phyloP scores from a whole-genome alignment of 2,329 filamentous ascomycete genomes.

The Verruconis gallopava region DNA sequence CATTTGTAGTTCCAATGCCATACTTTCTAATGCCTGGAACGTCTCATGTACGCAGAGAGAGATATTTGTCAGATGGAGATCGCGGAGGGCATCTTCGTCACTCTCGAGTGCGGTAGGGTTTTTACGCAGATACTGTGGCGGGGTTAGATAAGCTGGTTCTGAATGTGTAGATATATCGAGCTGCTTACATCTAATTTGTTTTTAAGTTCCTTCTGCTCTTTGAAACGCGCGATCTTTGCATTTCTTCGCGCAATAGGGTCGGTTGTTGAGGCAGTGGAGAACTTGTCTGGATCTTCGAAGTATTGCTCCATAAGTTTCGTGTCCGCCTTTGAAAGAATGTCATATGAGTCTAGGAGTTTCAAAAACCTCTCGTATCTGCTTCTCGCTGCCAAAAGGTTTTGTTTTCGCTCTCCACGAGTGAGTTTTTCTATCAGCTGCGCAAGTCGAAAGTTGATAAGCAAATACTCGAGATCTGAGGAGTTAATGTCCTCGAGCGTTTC shows the following conservation, averaged over 20 bases:
- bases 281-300: slow-evolving; percentile 55
- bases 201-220: slow-evolving; percentile 74
- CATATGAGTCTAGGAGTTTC: slow-evolving; percentile 64
- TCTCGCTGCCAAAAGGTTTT: slow-evolving; percentile 49
- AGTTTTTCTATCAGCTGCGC: slow-evolving; percentile 67
- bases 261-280: slow-evolving; percentile 57
- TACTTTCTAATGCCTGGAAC: slow-evolving; percentile 76
- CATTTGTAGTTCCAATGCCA: slow-evolving; percentile 75
- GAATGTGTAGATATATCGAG: slow-evolving; percentile 9
- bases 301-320: slow-evolving; percentile 60
- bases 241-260: slow-evolving; percentile 61
- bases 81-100: slow-evolving; percentile 74
- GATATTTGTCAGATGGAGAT: slow-evolving; percentile 65
- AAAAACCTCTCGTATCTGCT: slow-evolving; percentile 68
- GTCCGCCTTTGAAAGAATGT: slow-evolving; percentile 52
- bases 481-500: slow-evolving; percentile 78
- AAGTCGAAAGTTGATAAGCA: slow-evolving; percentile 63
- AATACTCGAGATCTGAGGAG: slow-evolving; percentile 69
- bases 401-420: slow-evolving; percentile 48
- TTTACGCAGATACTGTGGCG: slow-evolving; percentile 42
- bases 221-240: slow-evolving; percentile 75
- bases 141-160: slow-evolving; percentile 12
- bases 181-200: slow-evolving; percentile 57
- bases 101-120: slow-evolving; percentile 50
- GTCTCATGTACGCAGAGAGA: slow-evolving; percentile 62